A percentile compares a stretch with the other conserved stretches of the same genome.
Evolutionary conservation across 1,284 basidiomycete species (phyloP).

Genomic region (Pyrrhoderma lamaoense): DNA sequence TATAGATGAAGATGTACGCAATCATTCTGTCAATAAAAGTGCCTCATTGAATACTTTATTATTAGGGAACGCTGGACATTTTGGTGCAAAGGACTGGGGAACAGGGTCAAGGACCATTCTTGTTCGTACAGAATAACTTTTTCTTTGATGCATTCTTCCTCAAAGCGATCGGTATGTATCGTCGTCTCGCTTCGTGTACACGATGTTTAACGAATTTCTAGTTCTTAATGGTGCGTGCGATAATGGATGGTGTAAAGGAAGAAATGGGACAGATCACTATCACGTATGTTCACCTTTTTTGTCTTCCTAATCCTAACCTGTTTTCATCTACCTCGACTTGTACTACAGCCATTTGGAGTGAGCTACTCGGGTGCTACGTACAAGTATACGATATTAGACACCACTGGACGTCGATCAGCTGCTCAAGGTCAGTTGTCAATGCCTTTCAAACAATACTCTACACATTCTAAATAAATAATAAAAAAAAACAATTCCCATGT

Average conservation of each 20-base stretch:
- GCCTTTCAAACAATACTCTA: background rate
- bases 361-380: conserved; percentile 93
- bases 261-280: conserved; percentile 57
- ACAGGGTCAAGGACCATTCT: conserved; percentile 53
- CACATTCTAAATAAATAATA: background rate
- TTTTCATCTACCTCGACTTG: conserved; percentile 4
- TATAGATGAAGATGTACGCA: conserved; percentile 88
- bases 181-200: conserved; percentile 4
- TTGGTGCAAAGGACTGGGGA: conserved; percentile 79
- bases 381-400: conserved; percentile 96
- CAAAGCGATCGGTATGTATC: conserved; percentile 75
- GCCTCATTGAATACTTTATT: conserved; percentile 19
- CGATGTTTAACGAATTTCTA: conserved; percentile 26
- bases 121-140: conserved; percentile 95
- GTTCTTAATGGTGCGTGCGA: conserved; percentile 92
- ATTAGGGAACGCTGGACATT: conserved; percentile 87
- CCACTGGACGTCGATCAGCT: conserved; percentile 82
- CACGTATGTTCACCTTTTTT: conserved; percentile 44
- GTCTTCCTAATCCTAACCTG: background rate
- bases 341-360: conserved; percentile 77
- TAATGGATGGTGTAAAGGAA: conserved; percentile 63
- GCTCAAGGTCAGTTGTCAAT: conserved; percentile 62
- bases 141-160: conserved; percentile 99
- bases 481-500: conserved; percentile 10
- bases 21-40: conserved; percentile 2